Conservation (phyloP, 1,284 basidiomycete species). For the Vanrija sp. region DNA sequence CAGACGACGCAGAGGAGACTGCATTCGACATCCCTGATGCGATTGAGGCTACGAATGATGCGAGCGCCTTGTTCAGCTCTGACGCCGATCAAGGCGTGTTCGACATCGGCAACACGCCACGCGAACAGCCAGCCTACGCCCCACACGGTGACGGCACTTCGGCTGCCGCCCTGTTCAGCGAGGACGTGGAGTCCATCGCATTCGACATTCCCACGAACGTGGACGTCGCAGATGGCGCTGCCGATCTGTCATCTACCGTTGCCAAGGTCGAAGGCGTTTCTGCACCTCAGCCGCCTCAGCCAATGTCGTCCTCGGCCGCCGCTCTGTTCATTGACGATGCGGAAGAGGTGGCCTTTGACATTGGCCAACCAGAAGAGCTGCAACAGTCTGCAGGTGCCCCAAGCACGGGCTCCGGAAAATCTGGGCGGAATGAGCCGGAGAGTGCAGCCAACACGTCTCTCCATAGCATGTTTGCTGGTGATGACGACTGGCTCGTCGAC, state of each 20-base stretch:
- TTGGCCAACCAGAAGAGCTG: constrained; percentile 3
- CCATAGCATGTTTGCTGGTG: constrained; percentile 27
- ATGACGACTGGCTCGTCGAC: constrained; percentile 36
- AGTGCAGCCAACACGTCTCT: constrained; percentile 16
- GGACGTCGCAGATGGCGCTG: not conserved
- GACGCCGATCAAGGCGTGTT: not conserved
- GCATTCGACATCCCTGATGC: constrained; percentile 2
- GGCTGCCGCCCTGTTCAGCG: constrained; percentile 12
- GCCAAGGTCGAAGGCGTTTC: not conserved
- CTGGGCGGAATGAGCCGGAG: not conserved
- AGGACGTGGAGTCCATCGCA: constrained; percentile 1
- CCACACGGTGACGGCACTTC: not conserved
- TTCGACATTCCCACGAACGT: constrained; percentile 3
- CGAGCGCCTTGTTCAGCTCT: not conserved
- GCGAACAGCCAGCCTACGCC: not conserved
- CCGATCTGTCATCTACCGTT: not conserved
- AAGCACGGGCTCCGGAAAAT: no score
- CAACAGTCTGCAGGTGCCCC: no score
- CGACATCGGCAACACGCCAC: not conserved
- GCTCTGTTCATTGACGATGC: constrained; percentile 1
- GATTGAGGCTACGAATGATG: not conserved
- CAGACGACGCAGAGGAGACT: constrained; percentile 6
- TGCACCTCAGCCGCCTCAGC: not conserved
- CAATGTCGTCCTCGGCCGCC: not conserved
- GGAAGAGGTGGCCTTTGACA: constrained; percentile 7